Base-by-base conservation (phyloP, 75 land plant genomes). In the Picea glauca region DNA sequence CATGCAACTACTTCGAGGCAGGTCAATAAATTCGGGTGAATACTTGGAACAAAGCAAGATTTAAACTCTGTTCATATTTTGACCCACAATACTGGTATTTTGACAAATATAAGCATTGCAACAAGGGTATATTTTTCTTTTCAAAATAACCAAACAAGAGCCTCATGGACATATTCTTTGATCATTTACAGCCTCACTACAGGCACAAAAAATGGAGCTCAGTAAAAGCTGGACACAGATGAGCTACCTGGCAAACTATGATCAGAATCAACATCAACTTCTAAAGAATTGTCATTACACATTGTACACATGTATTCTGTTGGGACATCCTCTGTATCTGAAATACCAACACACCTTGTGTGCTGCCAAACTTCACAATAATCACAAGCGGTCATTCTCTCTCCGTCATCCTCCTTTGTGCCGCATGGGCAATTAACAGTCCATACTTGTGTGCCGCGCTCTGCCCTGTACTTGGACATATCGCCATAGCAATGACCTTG, bases 351-450 rank as follows among this genome's bases (percentile, higher is more conserved):
- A 77, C 99, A 97, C 77, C 99, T 86, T 0, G 99, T 94, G 73
- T 97, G 99, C 79, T 89, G 93, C 99, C 98, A 97, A 6, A 93
- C 88, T 9, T 92, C 92, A 77, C 99, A 97, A 0, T 78, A 38
- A 83, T 97, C 99, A 78, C 98, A 97, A 4, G 93, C 92, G 64
- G 91, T 63, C 99, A 97, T 97, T 75, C 93, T 81, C 79, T 97
- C 99, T 14, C 99, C 98, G 77, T 97, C 99, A 64, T 94, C 98
- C 75, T 91, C 98, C 79, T 84, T 88, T 1, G 99, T 92, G 0
- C 97, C 95, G 77, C 99, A 97, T 11, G 67, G 65, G 81, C 98
- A 97, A 67, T 91, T 89, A 15, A 97, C 96, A 13, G 80, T 87
- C 99, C 98, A 94, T 64, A 79, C 84, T 56, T 94, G 94, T 11